Base-by-base conservation (phyloP, 352 stramenopile genomes). In the Thraustochytrium sp. region DNA sequence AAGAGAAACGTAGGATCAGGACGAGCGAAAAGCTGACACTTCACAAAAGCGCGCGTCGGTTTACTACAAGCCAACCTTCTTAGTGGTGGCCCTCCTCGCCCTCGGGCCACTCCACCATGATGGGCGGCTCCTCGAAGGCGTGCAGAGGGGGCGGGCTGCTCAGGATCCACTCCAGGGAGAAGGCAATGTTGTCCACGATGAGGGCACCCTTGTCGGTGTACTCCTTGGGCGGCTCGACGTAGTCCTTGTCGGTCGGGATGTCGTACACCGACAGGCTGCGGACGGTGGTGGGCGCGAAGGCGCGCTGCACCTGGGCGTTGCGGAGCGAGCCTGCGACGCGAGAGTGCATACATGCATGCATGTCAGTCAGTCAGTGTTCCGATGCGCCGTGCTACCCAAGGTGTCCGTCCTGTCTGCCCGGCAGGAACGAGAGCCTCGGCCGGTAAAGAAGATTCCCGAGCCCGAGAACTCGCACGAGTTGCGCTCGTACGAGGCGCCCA, bases 81-180 rank as follows among this genome's bases (percentile, higher is more conserved):
- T 77, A 61, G 49, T 80, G 46, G 68, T 84, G 61, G 61, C 51
- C 61, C 21, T 78, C 55, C 75, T 84, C 75, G 59, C 55, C 61
- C 61, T 84, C 61, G 26, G 75, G 75, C 29, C 87, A 91, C 84
- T 95, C 91, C 13, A 94, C 90, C 48, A 95, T 91, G 84, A 95
- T 90, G 37, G 91, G 91, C 38, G 91, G 90, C 87, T 95, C 91
- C 64, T 91, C 87, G 86, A 95, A 95, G 86, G 93, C 90, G 90
- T 95, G 91, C 72, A 94, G 87, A 36, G 91, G 91, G 51, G 91
- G 91, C 55, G 91, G 91, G 62, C 84, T 91, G 8, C 87, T 91
- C 36, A 95, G 88, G 21, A 89, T 90, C 88, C 91, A 94, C 86
- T 95, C 91, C 63, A 95, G 87, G 16, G 91, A 93, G 73, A 84